Conservation (phyloP, 2,329 filamentous ascomycete genomes). For the Fusarium nurragi region DNA sequence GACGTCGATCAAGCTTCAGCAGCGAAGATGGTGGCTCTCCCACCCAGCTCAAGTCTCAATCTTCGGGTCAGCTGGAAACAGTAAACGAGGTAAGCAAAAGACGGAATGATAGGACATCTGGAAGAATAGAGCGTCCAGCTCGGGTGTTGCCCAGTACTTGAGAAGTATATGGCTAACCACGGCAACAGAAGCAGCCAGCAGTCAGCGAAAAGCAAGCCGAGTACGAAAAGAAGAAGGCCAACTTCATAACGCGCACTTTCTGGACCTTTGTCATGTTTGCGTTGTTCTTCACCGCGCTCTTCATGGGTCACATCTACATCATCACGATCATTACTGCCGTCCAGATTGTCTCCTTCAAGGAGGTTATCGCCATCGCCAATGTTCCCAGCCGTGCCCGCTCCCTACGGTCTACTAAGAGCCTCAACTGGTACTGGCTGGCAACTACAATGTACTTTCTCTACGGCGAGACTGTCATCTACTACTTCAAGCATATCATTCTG, state of each 20-base stretch:
- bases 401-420: conserved; percentile 90
- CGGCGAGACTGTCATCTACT: conserved; percentile 98
- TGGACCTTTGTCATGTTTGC: conserved; percentile 99
- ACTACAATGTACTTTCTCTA: conserved; percentile 99
- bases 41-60: conserved; percentile 43
- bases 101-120: not conserved
- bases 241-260: conserved; percentile 95
- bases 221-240: conserved; percentile 98
- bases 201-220: conserved; percentile 64
- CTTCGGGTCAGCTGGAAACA: conserved; percentile 46
- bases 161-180: not conserved
- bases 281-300: conserved; percentile 89
- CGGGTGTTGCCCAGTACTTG: not conserved
- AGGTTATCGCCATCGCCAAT: conserved; percentile 97
- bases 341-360: conserved; percentile 98
- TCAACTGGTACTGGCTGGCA: conserved; percentile 99
- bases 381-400: conserved; percentile 91
- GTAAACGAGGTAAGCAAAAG: conserved; percentile 49
- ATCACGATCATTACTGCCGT: conserved; percentile 91
- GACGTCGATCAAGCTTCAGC: conserved; percentile 75
- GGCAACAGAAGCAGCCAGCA: conserved; percentile 54
- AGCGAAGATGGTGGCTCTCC: conserved; percentile 63
- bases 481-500: conserved; percentile 98
- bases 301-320: conserved; percentile 97
- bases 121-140: not conserved